phyloP scores from a whole-genome alignment of 352 stramenopile species.

The Thalassiosira livingstoniorum region DNA sequence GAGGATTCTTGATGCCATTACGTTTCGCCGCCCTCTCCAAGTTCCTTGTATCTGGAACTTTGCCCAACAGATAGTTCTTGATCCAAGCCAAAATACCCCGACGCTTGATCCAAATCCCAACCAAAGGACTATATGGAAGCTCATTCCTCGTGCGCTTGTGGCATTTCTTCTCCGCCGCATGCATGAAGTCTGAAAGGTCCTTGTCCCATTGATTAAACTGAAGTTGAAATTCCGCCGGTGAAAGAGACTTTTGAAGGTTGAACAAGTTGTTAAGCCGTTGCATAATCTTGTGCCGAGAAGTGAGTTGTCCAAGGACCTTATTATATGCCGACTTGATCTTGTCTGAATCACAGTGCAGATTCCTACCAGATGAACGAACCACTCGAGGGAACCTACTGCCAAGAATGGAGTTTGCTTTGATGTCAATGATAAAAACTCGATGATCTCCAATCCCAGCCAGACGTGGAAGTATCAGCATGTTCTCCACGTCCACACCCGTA shows the following conservation, averaged over 20 bases:
- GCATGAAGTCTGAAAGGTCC: constrained; percentile 7
- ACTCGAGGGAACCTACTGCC: background rate
- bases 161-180: constrained; percentile 8
- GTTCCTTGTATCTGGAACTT: constrained; percentile 12
- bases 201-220: constrained; percentile 13
- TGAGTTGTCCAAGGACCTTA: no score
- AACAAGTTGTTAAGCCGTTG: no score
- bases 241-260: no score
- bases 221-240: constrained; percentile 22
- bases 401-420: background rate
- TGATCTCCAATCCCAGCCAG: background rate
- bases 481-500: background rate
- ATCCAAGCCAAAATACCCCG: background rate
- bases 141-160: background rate
- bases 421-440: background rate
- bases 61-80: background rate
- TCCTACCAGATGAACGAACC: background rate
- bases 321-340: no score
- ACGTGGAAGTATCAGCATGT: background rate
- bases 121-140: background rate
- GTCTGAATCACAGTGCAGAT: background rate
- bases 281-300: no score
- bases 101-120: background rate
- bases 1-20: background rate
- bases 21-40: background rate